A percentile compares a stretch with the other conserved stretches of the same genome.
Conservation (phyloP, 345 rosid species). For the Capsella bursapastoris region DNA sequence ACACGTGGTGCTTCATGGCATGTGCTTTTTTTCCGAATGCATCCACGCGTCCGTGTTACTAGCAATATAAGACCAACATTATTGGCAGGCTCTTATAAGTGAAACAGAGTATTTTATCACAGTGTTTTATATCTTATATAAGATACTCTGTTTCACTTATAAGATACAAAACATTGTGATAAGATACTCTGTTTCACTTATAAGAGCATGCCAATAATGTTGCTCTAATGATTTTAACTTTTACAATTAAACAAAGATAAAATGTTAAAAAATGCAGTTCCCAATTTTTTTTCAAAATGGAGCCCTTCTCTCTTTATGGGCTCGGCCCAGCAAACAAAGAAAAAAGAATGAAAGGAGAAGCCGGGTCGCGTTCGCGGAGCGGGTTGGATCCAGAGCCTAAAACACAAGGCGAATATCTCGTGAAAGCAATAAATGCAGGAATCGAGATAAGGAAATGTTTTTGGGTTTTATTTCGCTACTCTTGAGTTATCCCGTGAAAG, state of each 20-base stretch:
- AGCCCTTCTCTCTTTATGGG: background rate
- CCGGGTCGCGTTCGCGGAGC: background rate
- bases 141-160: too few species aligned
- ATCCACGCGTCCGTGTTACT: conserved; percentile 18
- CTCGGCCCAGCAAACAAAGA: background rate
- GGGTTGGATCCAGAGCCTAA: conserved; percentile 23
- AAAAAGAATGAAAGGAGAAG: background rate
- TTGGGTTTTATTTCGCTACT: conserved; percentile 10
- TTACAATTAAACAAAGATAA: too few species aligned
- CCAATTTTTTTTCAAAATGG: background rate
- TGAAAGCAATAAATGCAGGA: conserved; percentile 46
- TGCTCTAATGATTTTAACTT: too few species aligned
- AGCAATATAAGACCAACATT: too few species aligned
- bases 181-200: too few species aligned
- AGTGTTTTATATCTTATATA: too few species aligned
- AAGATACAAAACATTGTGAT: too few species aligned
- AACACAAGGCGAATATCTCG: conserved; percentile 35
- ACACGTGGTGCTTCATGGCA: conserved; percentile 8
- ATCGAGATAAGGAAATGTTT: conserved; percentile 8
- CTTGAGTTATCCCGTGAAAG: conserved; percentile 47
- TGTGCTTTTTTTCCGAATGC: background rate
- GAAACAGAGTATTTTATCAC: too few species aligned
- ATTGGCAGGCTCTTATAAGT: too few species aligned
- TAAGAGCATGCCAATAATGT: too few species aligned
- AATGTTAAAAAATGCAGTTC: background rate